Base-by-base conservation (phyloP, 148 eudicot species). In the Spergularia bocconei region DNA sequence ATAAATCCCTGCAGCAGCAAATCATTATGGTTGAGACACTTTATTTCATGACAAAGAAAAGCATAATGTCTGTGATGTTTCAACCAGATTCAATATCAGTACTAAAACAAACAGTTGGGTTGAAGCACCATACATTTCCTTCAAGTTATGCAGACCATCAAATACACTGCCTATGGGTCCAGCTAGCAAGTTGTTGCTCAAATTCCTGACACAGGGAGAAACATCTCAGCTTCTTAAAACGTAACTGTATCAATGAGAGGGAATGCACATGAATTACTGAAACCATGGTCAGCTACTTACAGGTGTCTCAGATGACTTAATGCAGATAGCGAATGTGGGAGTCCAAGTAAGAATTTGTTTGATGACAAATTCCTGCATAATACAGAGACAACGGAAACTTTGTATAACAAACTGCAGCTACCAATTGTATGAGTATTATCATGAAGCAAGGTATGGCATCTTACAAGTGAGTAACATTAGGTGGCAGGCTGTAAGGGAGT, bases 81-180 rank as follows among this genome's bases (percentile, higher is more conserved):
- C 9, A 41, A 41, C 6, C 47, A 41, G 47, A 41, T 41, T 41
- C 47, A 41, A 41, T 16, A 58, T 14, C 56, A 21, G 60, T 41
- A 20, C 44, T 33, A 20, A 53, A 60, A 50, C 21, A 55, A 29
- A 38, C 36, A 63, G 47, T 36, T 10, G 13, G 51, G 67, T 23
- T 66, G 73, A 76, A 71, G 52, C 29, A 76, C 68, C 89, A 51
- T 90, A 94, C 98, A 94, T 90, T 78, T 88, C 91, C 80, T 67
- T 86, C 65, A 94, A 85, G 78, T 82, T 79, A 47, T 74, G 82
- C 36, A 91, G 87, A 67, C 91, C 92, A 59, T 78, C 72, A 69
- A 94, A 94, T 66, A 94, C 87, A 75, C 87, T 84, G 16, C 96
- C 97, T 36, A 91, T 70, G 25, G 93, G 85, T 76, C 97, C 93